phyloP scores from a whole-genome alignment of 768 basidiomycete species.

The Coprinopsis marcescibilis region DNA sequence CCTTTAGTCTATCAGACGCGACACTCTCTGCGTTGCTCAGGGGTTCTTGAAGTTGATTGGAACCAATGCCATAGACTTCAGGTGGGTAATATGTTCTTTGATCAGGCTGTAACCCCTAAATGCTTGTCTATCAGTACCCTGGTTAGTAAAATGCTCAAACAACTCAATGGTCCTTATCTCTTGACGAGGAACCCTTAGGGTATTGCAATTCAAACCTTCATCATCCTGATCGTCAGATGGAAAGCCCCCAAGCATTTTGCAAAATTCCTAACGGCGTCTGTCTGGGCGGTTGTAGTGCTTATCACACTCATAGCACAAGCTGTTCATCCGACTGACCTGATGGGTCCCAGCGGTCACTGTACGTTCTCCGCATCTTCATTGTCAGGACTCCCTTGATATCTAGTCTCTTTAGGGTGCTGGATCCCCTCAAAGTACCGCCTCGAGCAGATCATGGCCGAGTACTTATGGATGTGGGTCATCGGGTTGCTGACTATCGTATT shows the following conservation, averaged over 20 bases:
- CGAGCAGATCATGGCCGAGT: neutral
- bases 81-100: too few species aligned
- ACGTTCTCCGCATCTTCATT: neutral
- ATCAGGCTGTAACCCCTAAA: too few species aligned
- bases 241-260: slow-evolving; percentile 1
- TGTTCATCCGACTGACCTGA: neutral
- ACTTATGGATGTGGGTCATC: slow-evolving; percentile 12
- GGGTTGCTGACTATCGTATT: neutral
- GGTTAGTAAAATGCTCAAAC: neutral
- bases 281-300: slow-evolving; percentile 2
- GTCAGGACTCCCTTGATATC: too few species aligned
- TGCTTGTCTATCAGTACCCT: too few species aligned
- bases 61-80: slow-evolving; percentile 2
- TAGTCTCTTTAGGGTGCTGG: slow-evolving; percentile 7
- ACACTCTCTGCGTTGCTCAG: neutral
- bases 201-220: slow-evolving; percentile 8
- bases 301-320: slow-evolving; percentile 3
- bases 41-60: neutral
- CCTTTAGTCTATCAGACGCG: neutral
- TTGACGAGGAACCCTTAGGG: neutral
- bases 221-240: slow-evolving; percentile 6
- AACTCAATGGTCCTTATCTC: neutral
- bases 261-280: slow-evolving; percentile 1
- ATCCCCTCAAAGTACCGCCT: neutral
- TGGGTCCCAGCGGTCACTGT: slow-evolving; percentile 9